A percentile compares a stretch with the other conserved stretches of the same genome.
Conservation (phyloP, 208 protist genomes). For the Leishmania aethiopica region DNA sequence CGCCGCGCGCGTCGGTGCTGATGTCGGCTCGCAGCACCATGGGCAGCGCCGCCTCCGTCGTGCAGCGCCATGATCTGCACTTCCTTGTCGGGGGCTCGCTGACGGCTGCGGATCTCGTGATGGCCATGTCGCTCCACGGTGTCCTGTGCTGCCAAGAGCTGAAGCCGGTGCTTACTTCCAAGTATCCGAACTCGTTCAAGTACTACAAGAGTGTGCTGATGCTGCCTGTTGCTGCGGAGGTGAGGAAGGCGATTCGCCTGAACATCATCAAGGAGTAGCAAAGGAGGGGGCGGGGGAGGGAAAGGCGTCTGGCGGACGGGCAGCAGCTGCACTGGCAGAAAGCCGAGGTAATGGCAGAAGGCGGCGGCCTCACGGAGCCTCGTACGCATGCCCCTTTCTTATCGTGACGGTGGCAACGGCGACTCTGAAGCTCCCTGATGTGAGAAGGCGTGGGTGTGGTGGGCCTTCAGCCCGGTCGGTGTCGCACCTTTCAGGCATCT, state of each 20-base stretch:
- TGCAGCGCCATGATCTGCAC: conserved; percentile 43
- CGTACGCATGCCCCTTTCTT: neutral
- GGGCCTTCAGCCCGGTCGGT: neutral
- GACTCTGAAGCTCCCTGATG: neutral
- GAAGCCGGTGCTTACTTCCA: conserved; percentile 16
- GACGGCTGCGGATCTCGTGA: conserved; percentile 67
- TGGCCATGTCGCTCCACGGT: conserved; percentile 48
- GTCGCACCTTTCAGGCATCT: neutral
- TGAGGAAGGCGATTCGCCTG: conserved; percentile 62
- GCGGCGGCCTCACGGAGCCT: neutral
- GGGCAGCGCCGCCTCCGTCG: conserved; percentile 1
- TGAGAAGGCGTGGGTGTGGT: neutral
- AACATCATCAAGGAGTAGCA: conserved; percentile 24
- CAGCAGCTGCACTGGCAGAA: neutral
- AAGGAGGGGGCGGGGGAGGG: neutral
- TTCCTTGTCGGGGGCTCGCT: conserved; percentile 79
- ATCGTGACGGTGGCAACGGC: neutral
- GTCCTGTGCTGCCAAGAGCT: conserved; percentile 30
- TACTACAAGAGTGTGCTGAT: conserved; percentile 60
- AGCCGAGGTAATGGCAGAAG: neutral
- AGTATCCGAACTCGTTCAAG: conserved; percentile 14
- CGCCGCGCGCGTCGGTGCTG: conserved; percentile 33
- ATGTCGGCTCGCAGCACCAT: conserved; percentile 29
- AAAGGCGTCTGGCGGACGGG: neutral
- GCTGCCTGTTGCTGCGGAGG: conserved; percentile 56